A percentile compares a stretch with the other conserved stretches of the same genome.
Evolutionary conservation across 768 basidiomycete genomes (phyloP).

Genomic region (Rhodotorula graminis): DNA sequence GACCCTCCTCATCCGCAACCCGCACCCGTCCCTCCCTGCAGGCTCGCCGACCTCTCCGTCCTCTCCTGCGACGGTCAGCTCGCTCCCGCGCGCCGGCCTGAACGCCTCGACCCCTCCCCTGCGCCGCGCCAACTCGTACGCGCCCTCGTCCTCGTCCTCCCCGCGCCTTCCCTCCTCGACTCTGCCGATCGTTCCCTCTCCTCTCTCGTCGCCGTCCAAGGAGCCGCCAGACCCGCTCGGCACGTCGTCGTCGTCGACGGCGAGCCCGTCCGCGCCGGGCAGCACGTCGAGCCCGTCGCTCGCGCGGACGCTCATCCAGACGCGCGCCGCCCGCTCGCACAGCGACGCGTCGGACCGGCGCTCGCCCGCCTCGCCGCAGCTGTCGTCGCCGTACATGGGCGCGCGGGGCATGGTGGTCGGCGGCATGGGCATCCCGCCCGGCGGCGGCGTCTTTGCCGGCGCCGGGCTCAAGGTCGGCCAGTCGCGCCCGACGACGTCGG

Average conservation of each 20-base stretch:
- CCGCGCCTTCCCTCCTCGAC: background rate
- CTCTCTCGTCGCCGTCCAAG: constrained; percentile 2
- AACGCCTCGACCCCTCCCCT: constrained; percentile 13
- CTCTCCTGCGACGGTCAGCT: too few relatives aligned
- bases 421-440: constrained; percentile 8
- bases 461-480: background rate
- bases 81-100: background rate
- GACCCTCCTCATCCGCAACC: background rate
- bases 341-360: constrained; percentile 25
- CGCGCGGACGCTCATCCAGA: constrained; percentile 10
- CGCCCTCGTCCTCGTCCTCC: constrained; percentile 4
- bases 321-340: constrained; percentile 12
- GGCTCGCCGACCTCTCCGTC: too few relatives aligned
- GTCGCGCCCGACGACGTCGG: background rate
- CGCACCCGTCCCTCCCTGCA: background rate
- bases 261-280: background rate
- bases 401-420: constrained; percentile 11
- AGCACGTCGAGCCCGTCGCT: background rate
- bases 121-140: constrained; percentile 22
- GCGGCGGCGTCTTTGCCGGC: constrained; percentile 18
- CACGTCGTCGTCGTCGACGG: background rate
- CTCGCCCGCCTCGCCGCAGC: background rate
- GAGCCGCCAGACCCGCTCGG: constrained; percentile 3
- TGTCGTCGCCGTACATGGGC: background rate
- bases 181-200: background rate